Evolutionary conservation across 495 filamentous ascomycete species (phyloP).

Genomic region (Podospora pseudocomata): DNA sequence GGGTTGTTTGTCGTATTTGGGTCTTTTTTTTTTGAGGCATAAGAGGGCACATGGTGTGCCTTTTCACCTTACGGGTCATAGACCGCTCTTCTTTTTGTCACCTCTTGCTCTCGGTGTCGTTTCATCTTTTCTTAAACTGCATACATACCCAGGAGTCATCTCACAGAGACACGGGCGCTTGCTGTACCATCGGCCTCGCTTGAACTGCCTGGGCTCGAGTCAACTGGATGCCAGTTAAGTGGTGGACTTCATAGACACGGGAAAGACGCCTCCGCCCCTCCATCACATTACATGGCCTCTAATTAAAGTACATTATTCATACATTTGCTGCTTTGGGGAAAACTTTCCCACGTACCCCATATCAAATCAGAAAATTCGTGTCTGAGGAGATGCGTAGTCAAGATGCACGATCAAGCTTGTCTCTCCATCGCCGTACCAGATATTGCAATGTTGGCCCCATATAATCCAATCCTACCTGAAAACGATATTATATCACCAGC

Average conservation of each 20-base stretch:
- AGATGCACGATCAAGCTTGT: no score
- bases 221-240: background rate
- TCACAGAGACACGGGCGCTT: background rate
- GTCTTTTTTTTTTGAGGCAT: background rate
- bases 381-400: no score
- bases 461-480: no score
- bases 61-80: background rate
- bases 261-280: background rate
- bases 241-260: background rate
- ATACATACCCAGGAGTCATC: background rate
- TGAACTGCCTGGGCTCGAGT: background rate
- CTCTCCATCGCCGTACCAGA: no score
- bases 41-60: background rate
- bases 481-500: no score
- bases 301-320: background rate
- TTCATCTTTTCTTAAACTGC: background rate
- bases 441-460: no score
- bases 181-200: background rate
- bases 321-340: background rate
- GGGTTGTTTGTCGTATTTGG: background rate
- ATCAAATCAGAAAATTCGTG: no score
- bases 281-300: background rate
- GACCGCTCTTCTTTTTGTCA: background rate
- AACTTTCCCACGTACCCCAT: no score
- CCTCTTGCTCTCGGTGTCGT: background rate